Percentiles rank a stretch among this genome's conserved stretches.
These are phyloP conservation scores for Zizania latifolia DNA, from an alignment of 176 grass and related monocot genomes.

Conservation along the genomic window DNA sequence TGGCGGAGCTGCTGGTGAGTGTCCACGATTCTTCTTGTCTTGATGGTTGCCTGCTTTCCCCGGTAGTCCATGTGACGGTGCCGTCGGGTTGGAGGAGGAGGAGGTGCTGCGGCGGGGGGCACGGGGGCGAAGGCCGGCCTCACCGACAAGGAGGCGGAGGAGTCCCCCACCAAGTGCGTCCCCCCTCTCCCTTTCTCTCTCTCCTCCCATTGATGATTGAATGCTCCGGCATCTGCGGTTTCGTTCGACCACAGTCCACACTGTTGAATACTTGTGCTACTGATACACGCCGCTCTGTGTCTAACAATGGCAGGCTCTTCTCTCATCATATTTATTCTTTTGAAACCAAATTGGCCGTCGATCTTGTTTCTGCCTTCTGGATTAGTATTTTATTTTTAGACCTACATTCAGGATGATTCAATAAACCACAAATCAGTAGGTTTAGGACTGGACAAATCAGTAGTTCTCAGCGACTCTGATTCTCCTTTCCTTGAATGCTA, in stretches of 20 bases:
- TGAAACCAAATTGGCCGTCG: background rate
- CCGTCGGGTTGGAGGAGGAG: background rate
- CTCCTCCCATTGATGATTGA: background rate
- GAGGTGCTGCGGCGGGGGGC: constrained; percentile 35
- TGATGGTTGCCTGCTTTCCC: background rate
- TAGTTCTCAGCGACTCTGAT: background rate
- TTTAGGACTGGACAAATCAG: background rate
- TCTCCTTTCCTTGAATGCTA: background rate
- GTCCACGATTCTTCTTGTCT: no score
- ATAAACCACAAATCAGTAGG: background rate
- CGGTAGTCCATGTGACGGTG: background rate
- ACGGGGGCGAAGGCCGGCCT: constrained; percentile 16
- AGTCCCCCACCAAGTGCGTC: constrained; percentile 15
- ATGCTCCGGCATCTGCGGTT: background rate
- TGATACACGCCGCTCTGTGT: no score
- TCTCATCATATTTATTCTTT: background rate
- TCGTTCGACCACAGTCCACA: background rate
- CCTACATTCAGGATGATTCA: background rate
- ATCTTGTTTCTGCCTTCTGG: background rate
- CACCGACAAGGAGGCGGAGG: constrained; percentile 10
- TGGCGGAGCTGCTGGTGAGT: constrained; percentile 31
- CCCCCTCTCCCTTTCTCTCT: background rate
- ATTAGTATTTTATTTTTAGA: background rate
- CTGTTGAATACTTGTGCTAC: no score
- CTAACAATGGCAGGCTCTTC: background rate